phyloP scores from a whole-genome alignment of 78 protist species.

The Dictyostelium intermedium region DNA sequence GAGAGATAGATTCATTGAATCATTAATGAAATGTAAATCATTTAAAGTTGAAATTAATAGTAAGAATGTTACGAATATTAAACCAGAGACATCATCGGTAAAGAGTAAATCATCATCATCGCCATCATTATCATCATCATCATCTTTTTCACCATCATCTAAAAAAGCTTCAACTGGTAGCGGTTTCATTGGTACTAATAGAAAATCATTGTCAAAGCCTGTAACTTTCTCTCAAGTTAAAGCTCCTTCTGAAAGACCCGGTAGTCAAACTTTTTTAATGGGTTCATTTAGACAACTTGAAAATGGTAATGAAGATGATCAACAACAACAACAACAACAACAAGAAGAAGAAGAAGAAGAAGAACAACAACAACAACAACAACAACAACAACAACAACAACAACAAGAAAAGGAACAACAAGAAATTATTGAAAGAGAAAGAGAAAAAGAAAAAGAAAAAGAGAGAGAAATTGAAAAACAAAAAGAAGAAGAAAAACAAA shows the following conservation, averaged over 20 bases:
- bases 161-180: not conserved
- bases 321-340: not conserved
- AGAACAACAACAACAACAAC: not conserved
- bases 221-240: not conserved
- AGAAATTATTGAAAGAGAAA: not conserved
- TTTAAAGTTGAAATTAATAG: slow-evolving; percentile 2
- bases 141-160: not conserved
- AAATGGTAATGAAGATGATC: not conserved
- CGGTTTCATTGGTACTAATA: not conserved
- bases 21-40: not conserved
- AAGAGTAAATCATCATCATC: not conserved
- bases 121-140: not conserved
- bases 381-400: not conserved
- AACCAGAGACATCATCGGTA: not conserved
- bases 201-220: not conserved
- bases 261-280: not conserved
- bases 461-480: not conserved
- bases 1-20: not conserved
- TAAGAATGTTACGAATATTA: slow-evolving; percentile 4
- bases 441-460: not conserved
- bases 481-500: not conserved
- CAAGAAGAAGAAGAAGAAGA: not conserved
- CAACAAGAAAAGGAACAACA: not conserved
- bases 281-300: not conserved
- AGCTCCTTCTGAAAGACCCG: not conserved